Conservation (phyloP, 768 basidiomycete species). For the Suillus bovinus region DNA sequence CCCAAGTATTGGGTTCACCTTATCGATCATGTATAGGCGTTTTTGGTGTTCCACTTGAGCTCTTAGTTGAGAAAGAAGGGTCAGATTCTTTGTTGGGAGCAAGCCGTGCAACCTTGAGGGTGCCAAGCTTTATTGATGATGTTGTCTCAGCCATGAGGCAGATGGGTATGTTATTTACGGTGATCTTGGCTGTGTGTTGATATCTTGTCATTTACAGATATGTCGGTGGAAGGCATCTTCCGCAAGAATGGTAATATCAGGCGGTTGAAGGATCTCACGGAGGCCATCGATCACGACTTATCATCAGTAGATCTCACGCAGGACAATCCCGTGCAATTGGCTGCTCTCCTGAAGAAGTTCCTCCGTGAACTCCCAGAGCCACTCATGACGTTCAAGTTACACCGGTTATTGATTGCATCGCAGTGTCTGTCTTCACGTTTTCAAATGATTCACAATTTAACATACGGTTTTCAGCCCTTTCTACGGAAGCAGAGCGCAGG, state of each 20-base stretch:
- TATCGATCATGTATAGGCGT: slow-evolving; percentile 56
- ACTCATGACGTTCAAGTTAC: slow-evolving; percentile 90
- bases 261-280: slow-evolving; percentile 85
- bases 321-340: slow-evolving; percentile 96
- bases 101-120: slow-evolving; percentile 77
- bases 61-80: slow-evolving; percentile 91
- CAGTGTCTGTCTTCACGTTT: slow-evolving; percentile 63
- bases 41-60: slow-evolving; percentile 90
- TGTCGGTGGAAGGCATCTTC: slow-evolving; percentile 99
- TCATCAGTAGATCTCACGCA: slow-evolving; percentile 87
- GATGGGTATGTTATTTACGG: slow-evolving; percentile 71
- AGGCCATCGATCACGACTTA: slow-evolving; percentile 93
- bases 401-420: slow-evolving; percentile 83
- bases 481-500: slow-evolving; percentile 73
- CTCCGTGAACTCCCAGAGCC: slow-evolving; percentile 96
- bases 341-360: slow-evolving; percentile 96
- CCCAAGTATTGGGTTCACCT: slow-evolving; percentile 13
- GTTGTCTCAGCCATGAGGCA: slow-evolving; percentile 98
- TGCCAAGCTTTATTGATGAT: slow-evolving; percentile 98
- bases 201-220: slow-evolving; percentile 55
- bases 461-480: slow-evolving; percentile 51
- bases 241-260: slow-evolving; percentile 98
- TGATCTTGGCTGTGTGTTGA: slow-evolving; percentile 7
- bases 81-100: slow-evolving; percentile 94
- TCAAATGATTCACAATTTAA: slow-evolving; percentile 2